Evolutionary conservation across 768 basidiomycete genomes (phyloP).

Genomic region (Infundibulicybe gibba): DNA sequence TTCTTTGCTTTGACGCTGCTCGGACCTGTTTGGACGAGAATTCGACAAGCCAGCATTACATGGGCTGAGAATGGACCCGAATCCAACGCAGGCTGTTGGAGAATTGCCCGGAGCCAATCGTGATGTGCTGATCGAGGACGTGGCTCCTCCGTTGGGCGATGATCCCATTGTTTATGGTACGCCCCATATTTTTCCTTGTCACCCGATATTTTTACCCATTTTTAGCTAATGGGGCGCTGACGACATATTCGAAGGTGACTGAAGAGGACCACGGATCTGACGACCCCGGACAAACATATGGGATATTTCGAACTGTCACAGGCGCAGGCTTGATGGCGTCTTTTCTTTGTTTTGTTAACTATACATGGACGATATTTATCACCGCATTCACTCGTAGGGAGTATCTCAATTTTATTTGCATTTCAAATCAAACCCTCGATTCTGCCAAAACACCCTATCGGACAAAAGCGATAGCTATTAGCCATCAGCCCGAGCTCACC

Average conservation of each 20-base stretch:
- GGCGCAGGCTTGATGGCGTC: slow-evolving; percentile 31
- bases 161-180: slow-evolving; percentile 69
- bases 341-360: too few relatives aligned
- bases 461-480: too few relatives aligned
- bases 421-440: too few relatives aligned
- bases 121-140: slow-evolving; percentile 16
- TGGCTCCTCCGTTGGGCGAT: slow-evolving; percentile 27
- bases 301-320: slow-evolving; percentile 72
- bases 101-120: slow-evolving; percentile 7
- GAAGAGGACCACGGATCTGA: slow-evolving; percentile 90
- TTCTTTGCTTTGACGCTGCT: too few relatives aligned
- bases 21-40: too few relatives aligned
- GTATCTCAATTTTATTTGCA: too few relatives aligned
- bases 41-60: too few relatives aligned
- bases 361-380: too few relatives aligned
- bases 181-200: slow-evolving; percentile 14
- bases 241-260: slow-evolving; percentile 76
- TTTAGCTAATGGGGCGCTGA: slow-evolving; percentile 70
- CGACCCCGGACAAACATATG: slow-evolving; percentile 92
- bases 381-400: too few relatives aligned
- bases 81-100: slow-evolving; percentile 6
- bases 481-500: too few relatives aligned
- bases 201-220: slow-evolving; percentile 1
- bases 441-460: too few relatives aligned
- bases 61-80: slow-evolving; percentile 11